Evolutionary conservation across 768 basidiomycete genomes (phyloP).

Genomic region (Gymnopilus junonius): DNA sequence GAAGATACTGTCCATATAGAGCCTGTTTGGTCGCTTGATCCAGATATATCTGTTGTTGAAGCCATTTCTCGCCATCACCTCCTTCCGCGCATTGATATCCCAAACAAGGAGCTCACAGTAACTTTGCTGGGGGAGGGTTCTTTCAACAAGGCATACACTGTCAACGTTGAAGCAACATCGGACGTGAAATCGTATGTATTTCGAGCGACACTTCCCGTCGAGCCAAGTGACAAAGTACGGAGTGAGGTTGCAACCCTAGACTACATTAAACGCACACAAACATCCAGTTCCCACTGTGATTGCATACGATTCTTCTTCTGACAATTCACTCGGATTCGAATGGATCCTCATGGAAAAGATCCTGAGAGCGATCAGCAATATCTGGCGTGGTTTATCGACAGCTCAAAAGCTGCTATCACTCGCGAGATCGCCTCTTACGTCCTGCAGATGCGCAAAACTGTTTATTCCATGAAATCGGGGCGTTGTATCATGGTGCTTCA

Average conservation of each 20-base stretch:
- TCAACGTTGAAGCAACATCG: neutral
- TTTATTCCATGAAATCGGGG: conserved; percentile 2
- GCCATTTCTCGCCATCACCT: neutral
- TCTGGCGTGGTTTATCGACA: conserved; percentile 12
- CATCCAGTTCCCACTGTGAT: conserved; percentile 23
- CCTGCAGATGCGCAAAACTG: conserved; percentile 2
- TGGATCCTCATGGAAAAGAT: conserved; percentile 26
- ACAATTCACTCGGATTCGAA: conserved; percentile 20
- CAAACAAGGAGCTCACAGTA: conserved; percentile 1
- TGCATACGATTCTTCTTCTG: conserved; percentile 18
- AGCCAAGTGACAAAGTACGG: conserved; percentile 5
- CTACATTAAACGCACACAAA: conserved; percentile 15
- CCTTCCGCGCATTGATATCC: neutral
- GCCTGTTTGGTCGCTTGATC: neutral
- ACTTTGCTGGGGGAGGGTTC: neutral
- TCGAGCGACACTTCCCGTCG: conserved; percentile 7
- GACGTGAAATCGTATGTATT: conserved; percentile 3
- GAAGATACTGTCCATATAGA: neutral
- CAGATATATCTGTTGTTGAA: conserved; percentile 1
- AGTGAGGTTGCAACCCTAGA: conserved; percentile 19
- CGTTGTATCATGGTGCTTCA: neutral
- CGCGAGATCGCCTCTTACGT: neutral
- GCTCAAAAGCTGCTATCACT: neutral
- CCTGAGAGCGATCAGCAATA: conserved; percentile 14
- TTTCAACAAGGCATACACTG: conserved; percentile 4